Percentiles rank a stretch among this genome's conserved stretches.
Evolutionary conservation across 345 rosid species (phyloP).

Genomic region (Leavenworthia alabamica): DNA sequence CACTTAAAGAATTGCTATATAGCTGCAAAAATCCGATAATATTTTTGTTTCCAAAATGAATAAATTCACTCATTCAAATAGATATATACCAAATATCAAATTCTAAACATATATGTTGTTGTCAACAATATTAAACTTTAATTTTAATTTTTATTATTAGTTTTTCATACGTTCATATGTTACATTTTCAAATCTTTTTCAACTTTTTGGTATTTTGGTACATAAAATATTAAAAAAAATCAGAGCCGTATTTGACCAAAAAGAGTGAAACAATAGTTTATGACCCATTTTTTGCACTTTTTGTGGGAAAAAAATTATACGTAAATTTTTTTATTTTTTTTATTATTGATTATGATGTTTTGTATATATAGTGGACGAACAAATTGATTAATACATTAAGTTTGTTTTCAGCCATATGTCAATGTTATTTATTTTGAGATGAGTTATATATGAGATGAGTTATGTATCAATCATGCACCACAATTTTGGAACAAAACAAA

Average conservation of each 20-base stretch:
- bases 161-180: neutral
- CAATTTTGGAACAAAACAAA: neutral
- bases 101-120: no score
- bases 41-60: neutral
- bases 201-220: neutral
- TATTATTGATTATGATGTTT: constrained; percentile 6
- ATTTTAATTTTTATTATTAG: neutral
- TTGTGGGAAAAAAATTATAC: no score
- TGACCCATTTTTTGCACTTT: no score
- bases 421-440: neutral
- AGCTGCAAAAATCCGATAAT: neutral
- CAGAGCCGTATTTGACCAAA: neutral
- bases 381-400: neutral
- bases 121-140: neutral
- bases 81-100: neutral
- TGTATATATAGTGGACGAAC: neutral
- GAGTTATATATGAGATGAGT: neutral
- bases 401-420: neutral
- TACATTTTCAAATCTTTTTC: neutral
- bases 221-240: neutral
- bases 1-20: no score
- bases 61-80: neutral
- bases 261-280: no score
- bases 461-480: neutral
- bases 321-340: no score